Percentiles rank a stretch among this genome's conserved stretches.
These are phyloP conservation scores for Nicotiana tabacum DNA, from an alignment of 257 asterid species.

Conservation along the genomic window DNA sequence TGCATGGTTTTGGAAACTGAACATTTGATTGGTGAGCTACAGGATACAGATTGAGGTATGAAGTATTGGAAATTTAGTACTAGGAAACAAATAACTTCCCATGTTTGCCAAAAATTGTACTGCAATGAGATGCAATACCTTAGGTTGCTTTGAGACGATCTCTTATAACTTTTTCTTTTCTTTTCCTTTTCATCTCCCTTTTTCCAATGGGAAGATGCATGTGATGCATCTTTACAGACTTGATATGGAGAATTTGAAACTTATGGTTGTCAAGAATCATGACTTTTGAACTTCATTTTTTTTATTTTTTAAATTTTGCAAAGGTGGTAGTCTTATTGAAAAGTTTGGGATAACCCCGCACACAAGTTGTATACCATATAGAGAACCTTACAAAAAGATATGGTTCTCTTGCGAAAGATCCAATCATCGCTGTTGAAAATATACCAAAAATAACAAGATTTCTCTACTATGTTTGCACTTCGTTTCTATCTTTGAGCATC, in stretches of 20 bases:
- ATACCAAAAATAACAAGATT: neutral
- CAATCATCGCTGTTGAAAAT: neutral
- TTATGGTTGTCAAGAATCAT: neutral
- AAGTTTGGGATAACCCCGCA: neutral
- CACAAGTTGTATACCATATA: neutral
- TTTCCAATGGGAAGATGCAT: conserved; percentile 7
- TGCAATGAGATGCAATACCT: neutral
- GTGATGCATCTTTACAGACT: neutral
- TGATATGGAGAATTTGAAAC: neutral
- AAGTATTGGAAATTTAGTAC: neutral
- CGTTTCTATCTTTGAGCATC: neutral
- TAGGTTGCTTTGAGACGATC: neutral
- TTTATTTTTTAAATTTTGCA: neutral
- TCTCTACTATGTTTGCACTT: neutral
- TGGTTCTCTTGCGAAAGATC: neutral
- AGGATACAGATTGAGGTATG: neutral
- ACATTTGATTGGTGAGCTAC: neutral
- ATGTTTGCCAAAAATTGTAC: neutral
- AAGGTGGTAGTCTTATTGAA: neutral
- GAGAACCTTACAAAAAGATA: neutral
- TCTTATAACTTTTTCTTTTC: neutral
- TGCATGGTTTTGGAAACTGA: neutral
- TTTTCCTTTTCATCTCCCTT: neutral
- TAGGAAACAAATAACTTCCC: neutral
- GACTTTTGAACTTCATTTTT: neutral